phyloP scores from a whole-genome alignment of 495 filamentous ascomycete species.

The Lasiosphaeriaceae sp. region DNA sequence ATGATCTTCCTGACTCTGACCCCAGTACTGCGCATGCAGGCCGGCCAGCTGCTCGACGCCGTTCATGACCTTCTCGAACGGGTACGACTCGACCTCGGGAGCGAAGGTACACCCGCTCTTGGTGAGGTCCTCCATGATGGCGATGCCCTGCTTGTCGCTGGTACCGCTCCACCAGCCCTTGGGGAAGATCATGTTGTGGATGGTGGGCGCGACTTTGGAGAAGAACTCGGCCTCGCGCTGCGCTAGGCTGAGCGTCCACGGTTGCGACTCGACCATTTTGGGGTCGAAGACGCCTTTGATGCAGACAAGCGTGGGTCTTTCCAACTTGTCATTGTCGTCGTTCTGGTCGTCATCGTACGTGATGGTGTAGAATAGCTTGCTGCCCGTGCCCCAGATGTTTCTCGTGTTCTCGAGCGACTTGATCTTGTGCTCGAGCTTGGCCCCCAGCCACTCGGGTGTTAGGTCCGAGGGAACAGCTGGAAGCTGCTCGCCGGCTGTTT shows the following conservation, averaged over 20 bases:
- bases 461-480: constrained; percentile 19
- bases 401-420: constrained; percentile 24
- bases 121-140: constrained; percentile 31
- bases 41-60: constrained; percentile 28
- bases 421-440: constrained; percentile 27
- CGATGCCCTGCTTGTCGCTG: constrained; percentile 27
- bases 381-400: constrained; percentile 27
- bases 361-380: constrained; percentile 30
- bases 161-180: constrained; percentile 31
- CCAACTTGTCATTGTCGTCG: not conserved
- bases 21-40: constrained; percentile 28
- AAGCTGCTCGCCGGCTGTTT: constrained; percentile 10
- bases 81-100: constrained; percentile 21
- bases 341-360: constrained; percentile 19
- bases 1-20: constrained; percentile 17
- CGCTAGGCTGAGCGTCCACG: constrained; percentile 31
- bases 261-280: constrained; percentile 23
- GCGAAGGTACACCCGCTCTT: constrained; percentile 25
- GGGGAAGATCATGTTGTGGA: constrained; percentile 29
- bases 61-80: constrained; percentile 15
- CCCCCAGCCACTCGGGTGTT: constrained; percentile 24
- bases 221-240: constrained; percentile 36
- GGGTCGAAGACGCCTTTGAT: constrained; percentile 35
- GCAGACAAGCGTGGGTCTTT: constrained; percentile 24
- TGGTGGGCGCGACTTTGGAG: constrained; percentile 24